A percentile compares a stretch with the other conserved stretches of the same genome.
Conservation (phyloP, 768 basidiomycete genomes). For the Suillus alpinus region DNA sequence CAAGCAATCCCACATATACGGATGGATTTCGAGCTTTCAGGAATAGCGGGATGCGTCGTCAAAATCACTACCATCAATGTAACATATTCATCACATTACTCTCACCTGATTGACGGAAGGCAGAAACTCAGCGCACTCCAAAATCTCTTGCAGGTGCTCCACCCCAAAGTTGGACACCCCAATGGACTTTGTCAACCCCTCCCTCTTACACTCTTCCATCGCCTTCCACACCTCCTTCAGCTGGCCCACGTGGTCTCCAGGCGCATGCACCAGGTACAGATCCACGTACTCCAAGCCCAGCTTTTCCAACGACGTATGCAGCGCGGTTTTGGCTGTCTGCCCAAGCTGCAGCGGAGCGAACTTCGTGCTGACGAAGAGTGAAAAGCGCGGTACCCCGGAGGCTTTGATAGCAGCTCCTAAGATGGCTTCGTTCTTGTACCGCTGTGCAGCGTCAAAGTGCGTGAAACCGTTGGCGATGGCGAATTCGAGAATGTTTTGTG, state of each 20-base stretch:
- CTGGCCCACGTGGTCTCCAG: constrained; percentile 15
- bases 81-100: background rate
- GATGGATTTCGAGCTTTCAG: constrained; percentile 61
- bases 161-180: constrained; percentile 72
- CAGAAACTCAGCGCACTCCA: constrained; percentile 48
- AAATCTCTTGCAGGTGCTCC: constrained; percentile 47
- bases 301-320: constrained; percentile 19
- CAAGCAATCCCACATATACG: constrained; percentile 45
- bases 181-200: constrained; percentile 41
- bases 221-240: constrained; percentile 48
- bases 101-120: constrained; percentile 71
- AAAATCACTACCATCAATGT: background rate
- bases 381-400: constrained; percentile 32
- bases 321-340: constrained; percentile 39
- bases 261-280: constrained; percentile 44
- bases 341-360: constrained; percentile 43
- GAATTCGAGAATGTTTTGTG: constrained; percentile 18
- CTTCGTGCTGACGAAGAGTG: constrained; percentile 56
- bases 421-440: constrained; percentile 37
- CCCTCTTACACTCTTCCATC: constrained; percentile 52
- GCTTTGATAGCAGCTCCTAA: constrained; percentile 31
- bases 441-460: constrained; percentile 39
- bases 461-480: constrained; percentile 35
- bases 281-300: constrained; percentile 40
- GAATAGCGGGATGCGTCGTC: background rate